Conservation (phyloP, 164 flowering plant species). For the Aristolochia californica region DNA sequence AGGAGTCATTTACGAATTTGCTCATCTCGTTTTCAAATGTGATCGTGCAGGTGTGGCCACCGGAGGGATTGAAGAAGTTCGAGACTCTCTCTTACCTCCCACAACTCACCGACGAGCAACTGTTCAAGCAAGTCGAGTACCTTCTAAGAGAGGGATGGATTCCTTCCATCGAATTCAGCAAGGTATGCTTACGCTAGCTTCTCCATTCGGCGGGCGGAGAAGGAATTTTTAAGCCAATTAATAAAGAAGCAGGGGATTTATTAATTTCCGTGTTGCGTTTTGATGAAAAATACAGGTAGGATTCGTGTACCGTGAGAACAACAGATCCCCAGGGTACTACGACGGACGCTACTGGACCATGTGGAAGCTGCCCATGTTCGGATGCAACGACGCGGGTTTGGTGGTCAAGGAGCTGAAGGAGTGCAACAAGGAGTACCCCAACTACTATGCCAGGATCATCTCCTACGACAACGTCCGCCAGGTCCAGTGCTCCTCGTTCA, state of each 20-base stretch:
- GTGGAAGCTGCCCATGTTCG: slow-evolving; percentile 96
- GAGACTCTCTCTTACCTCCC: slow-evolving; percentile 92
- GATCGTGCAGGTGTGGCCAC: slow-evolving; percentile 63
- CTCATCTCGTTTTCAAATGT: too few species aligned
- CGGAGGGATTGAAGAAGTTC: slow-evolving; percentile 50
- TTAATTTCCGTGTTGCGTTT: too few species aligned
- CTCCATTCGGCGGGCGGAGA: too few species aligned
- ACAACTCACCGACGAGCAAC: slow-evolving; percentile 14
- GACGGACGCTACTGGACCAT: slow-evolving; percentile 85
- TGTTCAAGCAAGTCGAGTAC: slow-evolving; percentile 55
- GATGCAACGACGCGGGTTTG: slow-evolving; percentile 60
- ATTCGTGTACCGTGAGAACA: slow-evolving; percentile 24
- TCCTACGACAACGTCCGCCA: slow-evolving; percentile 78
- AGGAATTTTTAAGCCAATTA: too few species aligned
- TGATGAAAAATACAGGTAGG: slow-evolving; percentile 16
- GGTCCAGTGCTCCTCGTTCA: slow-evolving; percentile 82
- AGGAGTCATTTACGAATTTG: too few species aligned
- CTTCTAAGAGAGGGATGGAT: slow-evolving; percentile 48
- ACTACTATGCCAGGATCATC: slow-evolving; percentile 44
- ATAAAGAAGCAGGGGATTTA: too few species aligned
- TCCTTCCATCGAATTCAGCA: slow-evolving; percentile 77
- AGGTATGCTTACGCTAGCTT: too few species aligned
- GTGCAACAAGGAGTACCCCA: slow-evolving; percentile 47
- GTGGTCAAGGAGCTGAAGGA: slow-evolving; percentile 59
- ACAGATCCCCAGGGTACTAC: slow-evolving; percentile 58